Evolutionary conservation across 768 basidiomycete genomes (phyloP).

Genomic region (Leccinum longicurvipes): DNA sequence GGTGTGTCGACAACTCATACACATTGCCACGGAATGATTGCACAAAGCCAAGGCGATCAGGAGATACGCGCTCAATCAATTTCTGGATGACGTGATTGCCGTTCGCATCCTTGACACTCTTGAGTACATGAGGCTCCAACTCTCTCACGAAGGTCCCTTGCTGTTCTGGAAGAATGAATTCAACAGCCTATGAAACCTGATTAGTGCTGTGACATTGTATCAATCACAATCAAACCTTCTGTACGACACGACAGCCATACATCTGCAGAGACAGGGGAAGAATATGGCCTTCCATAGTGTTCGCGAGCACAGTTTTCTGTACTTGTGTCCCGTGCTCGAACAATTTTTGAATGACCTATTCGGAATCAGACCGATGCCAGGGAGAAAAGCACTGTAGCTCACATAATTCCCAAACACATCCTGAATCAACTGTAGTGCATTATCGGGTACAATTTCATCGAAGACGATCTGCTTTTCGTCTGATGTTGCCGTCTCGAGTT

Average conservation of each 20-base stretch:
- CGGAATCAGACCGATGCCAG: conserved; percentile 6
- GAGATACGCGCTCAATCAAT: conserved; percentile 73
- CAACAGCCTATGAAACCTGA: conserved; percentile 61
- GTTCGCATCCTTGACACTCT: conserved; percentile 87
- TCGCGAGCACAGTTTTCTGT: conserved; percentile 70
- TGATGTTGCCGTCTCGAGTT: conserved; percentile 68
- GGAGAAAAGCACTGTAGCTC: conserved; percentile 26
- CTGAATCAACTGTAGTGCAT: conserved; percentile 73
- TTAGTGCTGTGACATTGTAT: conserved; percentile 2
- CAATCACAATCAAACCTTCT: conserved; percentile 58
- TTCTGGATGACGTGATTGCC: conserved; percentile 97
- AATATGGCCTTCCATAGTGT: conserved; percentile 74
- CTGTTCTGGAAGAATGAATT: conserved; percentile 74
- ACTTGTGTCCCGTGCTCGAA: conserved; percentile 80
- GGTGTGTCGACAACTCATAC: conserved; percentile 77
- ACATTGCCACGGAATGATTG: conserved; percentile 74
- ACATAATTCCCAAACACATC: conserved; percentile 98
- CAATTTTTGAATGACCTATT: conserved; percentile 87
- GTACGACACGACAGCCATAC: conserved; percentile 95
- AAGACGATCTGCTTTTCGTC: conserved; percentile 81
- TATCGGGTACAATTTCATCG: conserved; percentile 80
- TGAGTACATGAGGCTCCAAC: conserved; percentile 74
- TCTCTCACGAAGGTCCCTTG: conserved; percentile 74
- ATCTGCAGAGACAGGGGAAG: conserved; percentile 79
- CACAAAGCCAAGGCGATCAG: conserved; percentile 76